phyloP scores from a whole-genome alignment of 805 yeast species.

The Saturnispora halmiae region DNA sequence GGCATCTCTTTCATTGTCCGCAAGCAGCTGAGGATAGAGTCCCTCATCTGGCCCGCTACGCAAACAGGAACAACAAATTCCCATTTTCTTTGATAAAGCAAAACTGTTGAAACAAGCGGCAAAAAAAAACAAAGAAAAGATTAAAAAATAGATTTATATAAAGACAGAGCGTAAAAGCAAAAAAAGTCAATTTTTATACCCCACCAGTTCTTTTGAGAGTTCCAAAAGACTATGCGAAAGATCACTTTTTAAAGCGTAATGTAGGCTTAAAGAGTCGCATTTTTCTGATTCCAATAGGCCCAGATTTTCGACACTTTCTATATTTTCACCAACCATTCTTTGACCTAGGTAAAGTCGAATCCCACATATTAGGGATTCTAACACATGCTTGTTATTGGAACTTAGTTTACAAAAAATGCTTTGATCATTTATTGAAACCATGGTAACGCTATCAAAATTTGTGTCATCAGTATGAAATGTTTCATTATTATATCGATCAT shows the following conservation, averaged over 20 bases:
- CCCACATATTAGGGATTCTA: too few species aligned
- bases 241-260: slow-evolving; percentile 25
- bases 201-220: slow-evolving; percentile 24
- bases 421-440: too few species aligned
- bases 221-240: slow-evolving; percentile 24
- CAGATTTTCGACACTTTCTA: background rate
- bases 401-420: too few species aligned
- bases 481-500: too few species aligned
- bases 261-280: slow-evolving; percentile 19
- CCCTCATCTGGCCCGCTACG: slow-evolving; percentile 39
- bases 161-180: too few species aligned
- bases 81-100: slow-evolving; percentile 27
- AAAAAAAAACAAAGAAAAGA: background rate
- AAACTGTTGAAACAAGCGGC: background rate
- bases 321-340: background rate
- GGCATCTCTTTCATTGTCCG: slow-evolving; percentile 95
- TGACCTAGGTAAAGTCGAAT: too few species aligned
- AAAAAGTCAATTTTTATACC: slow-evolving; percentile 17
- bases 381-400: too few species aligned
- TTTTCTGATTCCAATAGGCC: slow-evolving; percentile 13
- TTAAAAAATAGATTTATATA: background rate
- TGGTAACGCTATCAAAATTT: too few species aligned
- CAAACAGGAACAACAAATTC: slow-evolving; percentile 44
- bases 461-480: too few species aligned
- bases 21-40: slow-evolving; percentile 70